These are phyloP conservation scores for Filobasidium wieringae DNA, from an alignment of 768 basidiomycete genomes.

Conservation along the genomic window DNA sequence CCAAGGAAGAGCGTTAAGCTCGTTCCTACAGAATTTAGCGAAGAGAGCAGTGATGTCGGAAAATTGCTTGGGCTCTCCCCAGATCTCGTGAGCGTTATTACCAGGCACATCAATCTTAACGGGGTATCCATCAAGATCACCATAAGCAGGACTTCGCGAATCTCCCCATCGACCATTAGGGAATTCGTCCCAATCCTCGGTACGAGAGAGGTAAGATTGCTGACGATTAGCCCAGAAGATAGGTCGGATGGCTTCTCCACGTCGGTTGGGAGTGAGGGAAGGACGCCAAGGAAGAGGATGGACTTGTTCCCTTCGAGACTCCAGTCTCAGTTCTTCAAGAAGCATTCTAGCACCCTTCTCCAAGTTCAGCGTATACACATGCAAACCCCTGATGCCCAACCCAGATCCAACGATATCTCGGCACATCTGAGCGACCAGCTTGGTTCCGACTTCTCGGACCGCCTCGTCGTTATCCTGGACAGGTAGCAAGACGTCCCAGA, in stretches of 20 bases:
- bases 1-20: conserved; percentile 37
- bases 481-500: conserved; percentile 68
- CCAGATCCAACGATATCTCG: conserved; percentile 62
- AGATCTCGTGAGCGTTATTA: conserved; percentile 30
- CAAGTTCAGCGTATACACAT: conserved; percentile 96
- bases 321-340: conserved; percentile 73
- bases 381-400: conserved; percentile 74
- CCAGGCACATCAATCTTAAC: conserved; percentile 79
- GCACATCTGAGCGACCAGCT: conserved; percentile 89
- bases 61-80: conserved; percentile 27
- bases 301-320: conserved; percentile 54
- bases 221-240: conserved; percentile 99
- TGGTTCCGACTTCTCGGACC: conserved; percentile 83
- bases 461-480: conserved; percentile 86
- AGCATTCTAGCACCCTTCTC: conserved; percentile 93
- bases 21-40: conserved; percentile 36
- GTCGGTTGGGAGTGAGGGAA: conserved; percentile 84
- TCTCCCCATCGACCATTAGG: conserved; percentile 99
- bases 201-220: conserved; percentile 87
- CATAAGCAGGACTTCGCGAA: conserved; percentile 91
- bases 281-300: conserved; percentile 97
- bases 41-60: conserved; percentile 34
- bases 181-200: conserved; percentile 99
- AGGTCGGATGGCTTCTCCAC: conserved; percentile 83
- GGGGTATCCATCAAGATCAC: conserved; percentile 94